Conservation (phyloP, 208 protist species). For the Wallacemonas collosoma region DNA sequence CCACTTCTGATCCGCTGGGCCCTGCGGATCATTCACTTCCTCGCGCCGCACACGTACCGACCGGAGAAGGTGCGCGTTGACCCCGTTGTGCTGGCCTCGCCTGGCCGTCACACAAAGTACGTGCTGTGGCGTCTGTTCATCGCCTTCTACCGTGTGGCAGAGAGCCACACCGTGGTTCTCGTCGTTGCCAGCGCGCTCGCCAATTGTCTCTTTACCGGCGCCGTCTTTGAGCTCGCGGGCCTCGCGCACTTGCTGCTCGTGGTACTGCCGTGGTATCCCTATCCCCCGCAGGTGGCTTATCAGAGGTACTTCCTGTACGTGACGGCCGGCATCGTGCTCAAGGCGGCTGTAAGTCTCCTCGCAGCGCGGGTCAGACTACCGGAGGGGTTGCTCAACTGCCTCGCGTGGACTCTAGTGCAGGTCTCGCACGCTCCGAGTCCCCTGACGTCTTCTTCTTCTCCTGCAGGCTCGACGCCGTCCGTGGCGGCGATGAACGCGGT, state of each 20-base stretch:
- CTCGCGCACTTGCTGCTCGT: constrained; percentile 50
- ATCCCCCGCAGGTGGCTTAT: constrained; percentile 43
- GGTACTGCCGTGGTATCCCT: constrained; percentile 47
- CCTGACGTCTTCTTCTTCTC: neutral
- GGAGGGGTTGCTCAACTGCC: constrained; percentile 13
- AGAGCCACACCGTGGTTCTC: constrained; percentile 39
- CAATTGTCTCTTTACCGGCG: constrained; percentile 49
- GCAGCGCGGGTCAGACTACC: constrained; percentile 20
- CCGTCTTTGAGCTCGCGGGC: constrained; percentile 46
- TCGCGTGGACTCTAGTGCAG: constrained; percentile 31
- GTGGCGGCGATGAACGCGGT: neutral
- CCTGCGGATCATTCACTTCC: constrained; percentile 20
- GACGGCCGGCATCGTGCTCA: constrained; percentile 42
- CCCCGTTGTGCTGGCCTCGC: neutral
- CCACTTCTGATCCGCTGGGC: neutral
- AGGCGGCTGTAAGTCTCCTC: constrained; percentile 30
- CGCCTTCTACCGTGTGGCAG: constrained; percentile 26
- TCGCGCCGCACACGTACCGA: constrained; percentile 52
- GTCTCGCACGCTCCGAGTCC: constrained; percentile 14
- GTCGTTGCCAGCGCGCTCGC: constrained; percentile 32
- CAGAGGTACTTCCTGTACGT: constrained; percentile 32
- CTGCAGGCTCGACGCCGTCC: neutral
- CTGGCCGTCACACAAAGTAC: constrained; percentile 9
- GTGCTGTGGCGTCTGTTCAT: constrained; percentile 24
- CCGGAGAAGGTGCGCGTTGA: constrained; percentile 30